Percentiles rank a stretch among this genome's conserved stretches.
These are phyloP conservation scores for Cryphonectria nitschkei DNA, from an alignment of 2,329 filamentous ascomycete species.

Conservation along the genomic window DNA sequence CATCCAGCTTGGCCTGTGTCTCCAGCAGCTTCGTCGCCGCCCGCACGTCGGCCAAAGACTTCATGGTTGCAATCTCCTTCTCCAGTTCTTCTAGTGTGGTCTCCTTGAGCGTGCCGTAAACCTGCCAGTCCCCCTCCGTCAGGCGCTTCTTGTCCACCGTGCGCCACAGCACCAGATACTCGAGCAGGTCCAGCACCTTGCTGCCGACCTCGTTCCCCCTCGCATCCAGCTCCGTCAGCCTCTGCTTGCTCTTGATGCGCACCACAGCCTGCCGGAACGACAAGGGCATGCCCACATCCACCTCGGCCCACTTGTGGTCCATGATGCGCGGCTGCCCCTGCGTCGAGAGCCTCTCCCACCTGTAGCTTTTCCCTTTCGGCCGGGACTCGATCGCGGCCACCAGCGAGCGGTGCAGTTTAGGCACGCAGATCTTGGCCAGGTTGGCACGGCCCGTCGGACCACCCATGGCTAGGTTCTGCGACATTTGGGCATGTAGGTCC, in stretches of 20 bases:
- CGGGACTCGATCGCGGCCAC: conserved; percentile 57
- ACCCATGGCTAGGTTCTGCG: conserved; percentile 62
- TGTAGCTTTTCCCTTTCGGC: conserved; percentile 46
- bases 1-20: conserved; percentile 25
- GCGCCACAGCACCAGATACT: conserved; percentile 67
- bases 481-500: conserved; percentile 64
- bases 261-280: conserved; percentile 64
- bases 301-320: conserved; percentile 50
- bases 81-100: conserved; percentile 51
- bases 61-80: conserved; percentile 42
- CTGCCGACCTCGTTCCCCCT: conserved; percentile 45
- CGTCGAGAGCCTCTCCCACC: conserved; percentile 61
- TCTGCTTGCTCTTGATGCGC: conserved; percentile 60
- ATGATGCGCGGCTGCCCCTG: conserved; percentile 54
- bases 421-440: conserved; percentile 57
- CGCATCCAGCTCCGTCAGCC: conserved; percentile 47
- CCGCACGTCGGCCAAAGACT: conserved; percentile 30
- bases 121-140: conserved; percentile 57
- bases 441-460: conserved; percentile 46
- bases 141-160: conserved; percentile 50
- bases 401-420: conserved; percentile 56
- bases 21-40: conserved; percentile 40
- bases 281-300: conserved; percentile 34
- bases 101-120: conserved; percentile 66
- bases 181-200: conserved; percentile 58